Percentiles rank a stretch among this genome's conserved stretches.
phyloP scores from a whole-genome alignment of 768 basidiomycete genomes.

The Tricholoma hemisulphureum region DNA sequence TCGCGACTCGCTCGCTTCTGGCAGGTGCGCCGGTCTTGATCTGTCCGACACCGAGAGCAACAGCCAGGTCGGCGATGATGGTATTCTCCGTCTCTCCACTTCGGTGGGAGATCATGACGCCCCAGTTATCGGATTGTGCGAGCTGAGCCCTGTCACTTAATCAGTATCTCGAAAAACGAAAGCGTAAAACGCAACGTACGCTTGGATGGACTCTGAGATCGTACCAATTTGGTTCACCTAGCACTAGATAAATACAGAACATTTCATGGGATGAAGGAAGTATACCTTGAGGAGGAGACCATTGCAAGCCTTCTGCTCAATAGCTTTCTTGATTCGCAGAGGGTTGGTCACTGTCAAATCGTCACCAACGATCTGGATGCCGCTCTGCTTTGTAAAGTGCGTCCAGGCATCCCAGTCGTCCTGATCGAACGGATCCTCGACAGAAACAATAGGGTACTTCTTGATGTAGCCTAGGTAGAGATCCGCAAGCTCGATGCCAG shows the following conservation, averaged over 20 bases:
- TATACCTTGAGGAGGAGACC: constrained; percentile 91
- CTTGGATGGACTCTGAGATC: constrained; percentile 98
- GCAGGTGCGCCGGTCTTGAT: constrained; percentile 99
- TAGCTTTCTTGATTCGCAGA: constrained; percentile 94
- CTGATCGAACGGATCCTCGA: constrained; percentile 99
- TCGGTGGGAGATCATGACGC: constrained; percentile 99
- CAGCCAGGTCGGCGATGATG: constrained; percentile 91
- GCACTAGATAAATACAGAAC: neutral
- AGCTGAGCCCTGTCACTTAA: constrained; percentile 75
- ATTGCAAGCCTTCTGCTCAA: constrained; percentile 99
- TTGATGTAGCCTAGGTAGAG: constrained; percentile 83
- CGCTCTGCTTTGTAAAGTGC: constrained; percentile 77
- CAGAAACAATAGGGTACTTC: constrained; percentile 94
- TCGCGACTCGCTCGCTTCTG: constrained; percentile 93
- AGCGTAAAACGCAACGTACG: constrained; percentile 54
- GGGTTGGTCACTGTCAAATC: constrained; percentile 99
- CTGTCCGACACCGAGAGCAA: constrained; percentile 89
- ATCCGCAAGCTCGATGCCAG: constrained; percentile 88
- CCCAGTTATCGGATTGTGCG: constrained; percentile 94
- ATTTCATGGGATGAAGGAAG: neutral
- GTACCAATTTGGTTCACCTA: constrained; percentile 98
- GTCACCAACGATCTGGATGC: constrained; percentile 92
- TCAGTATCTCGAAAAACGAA: neutral
- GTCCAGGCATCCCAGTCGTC: constrained; percentile 99
- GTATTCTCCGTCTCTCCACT: constrained; percentile 99